phyloP scores from a whole-genome alignment of 78 protist genomes.

The Capsaspora owczarzaki region DNA sequence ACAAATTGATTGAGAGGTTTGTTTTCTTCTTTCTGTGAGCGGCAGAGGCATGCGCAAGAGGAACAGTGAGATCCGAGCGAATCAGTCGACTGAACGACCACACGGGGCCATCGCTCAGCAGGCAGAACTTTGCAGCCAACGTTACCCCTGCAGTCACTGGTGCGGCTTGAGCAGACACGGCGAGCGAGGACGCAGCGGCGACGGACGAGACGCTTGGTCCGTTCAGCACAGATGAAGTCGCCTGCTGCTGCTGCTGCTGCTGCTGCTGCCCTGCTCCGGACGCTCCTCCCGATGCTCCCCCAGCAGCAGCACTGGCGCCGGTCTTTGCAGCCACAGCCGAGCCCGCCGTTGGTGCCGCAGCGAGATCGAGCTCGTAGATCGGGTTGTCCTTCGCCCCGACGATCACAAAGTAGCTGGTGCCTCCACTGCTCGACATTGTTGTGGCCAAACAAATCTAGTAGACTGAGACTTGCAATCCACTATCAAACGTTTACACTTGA shows the following conservation, averaged over 20 bases:
- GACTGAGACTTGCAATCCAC: too few species aligned
- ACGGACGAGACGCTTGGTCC: neutral
- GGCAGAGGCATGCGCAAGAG: neutral
- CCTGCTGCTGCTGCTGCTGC: neutral
- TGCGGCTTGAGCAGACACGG: too few species aligned
- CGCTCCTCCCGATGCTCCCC: neutral
- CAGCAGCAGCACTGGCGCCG: neutral
- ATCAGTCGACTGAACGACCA: neutral
- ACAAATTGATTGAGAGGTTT: conserved; percentile 40
- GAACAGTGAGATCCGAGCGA: neutral
- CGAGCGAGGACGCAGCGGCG: neutral
- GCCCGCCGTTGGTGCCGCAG: neutral
- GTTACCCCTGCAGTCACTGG: too few species aligned
- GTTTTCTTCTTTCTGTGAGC: conserved; percentile 8
- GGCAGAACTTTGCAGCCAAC: too few species aligned
- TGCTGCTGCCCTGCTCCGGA: too few species aligned
- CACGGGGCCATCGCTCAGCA: too few species aligned
- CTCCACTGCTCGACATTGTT: neutral
- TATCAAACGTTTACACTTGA: too few species aligned
- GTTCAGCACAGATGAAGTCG: neutral
- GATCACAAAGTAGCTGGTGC: conserved; percentile 11
- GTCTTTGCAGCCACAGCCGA: neutral
- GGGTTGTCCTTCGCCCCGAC: conserved; percentile 25
- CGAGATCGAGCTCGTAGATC: conserved; percentile 11
- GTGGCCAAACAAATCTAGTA: too few species aligned